A percentile compares a stretch with the other conserved stretches of the same genome.
Conservation (phyloP, 331 rosid genomes). For the Prunus yedoensis region DNA sequence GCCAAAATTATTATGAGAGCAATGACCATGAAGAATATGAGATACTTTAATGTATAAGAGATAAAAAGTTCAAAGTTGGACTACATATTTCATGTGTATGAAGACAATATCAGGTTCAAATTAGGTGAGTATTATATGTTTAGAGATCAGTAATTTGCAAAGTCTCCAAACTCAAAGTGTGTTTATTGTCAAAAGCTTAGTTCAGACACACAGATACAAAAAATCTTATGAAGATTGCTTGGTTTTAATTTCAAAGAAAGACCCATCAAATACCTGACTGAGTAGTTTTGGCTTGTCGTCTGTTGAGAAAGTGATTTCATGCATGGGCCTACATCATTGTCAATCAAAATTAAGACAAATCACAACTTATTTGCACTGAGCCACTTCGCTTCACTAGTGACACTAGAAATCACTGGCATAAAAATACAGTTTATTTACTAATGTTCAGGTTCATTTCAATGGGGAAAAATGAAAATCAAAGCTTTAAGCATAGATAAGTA, state of each 20-base stretch:
- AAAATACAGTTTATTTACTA: neutral
- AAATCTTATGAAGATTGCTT: neutral
- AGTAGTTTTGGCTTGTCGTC: conserved; percentile 98
- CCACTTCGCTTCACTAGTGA: conserved; percentile 16
- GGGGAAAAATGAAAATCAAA: neutral
- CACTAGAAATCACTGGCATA: conserved; percentile 21
- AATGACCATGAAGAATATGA: conserved; percentile 12
- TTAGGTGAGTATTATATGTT: neutral
- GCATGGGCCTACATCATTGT: conserved; percentile 84
- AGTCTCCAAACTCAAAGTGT: conserved; percentile 11
- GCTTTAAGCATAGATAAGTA: neutral
- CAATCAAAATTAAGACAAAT: conserved; percentile 31
- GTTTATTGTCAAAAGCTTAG: neutral
- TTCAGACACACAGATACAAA: neutral
- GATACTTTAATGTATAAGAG: neutral
- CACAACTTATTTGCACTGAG: conserved; percentile 6
- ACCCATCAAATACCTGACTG: conserved; percentile 71
- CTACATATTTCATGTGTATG: neutral
- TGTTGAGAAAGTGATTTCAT: conserved; percentile 92
- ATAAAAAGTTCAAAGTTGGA: neutral
- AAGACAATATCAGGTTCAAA: conserved; percentile 4
- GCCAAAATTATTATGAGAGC: conserved; percentile 34
- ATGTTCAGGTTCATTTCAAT: neutral
- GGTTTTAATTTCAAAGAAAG: conserved; percentile 7
- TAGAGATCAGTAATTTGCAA: neutral